These are phyloP conservation scores for Lathyrus oleraceus DNA, from an alignment of 306 rosid genomes.

Conservation along the genomic window DNA sequence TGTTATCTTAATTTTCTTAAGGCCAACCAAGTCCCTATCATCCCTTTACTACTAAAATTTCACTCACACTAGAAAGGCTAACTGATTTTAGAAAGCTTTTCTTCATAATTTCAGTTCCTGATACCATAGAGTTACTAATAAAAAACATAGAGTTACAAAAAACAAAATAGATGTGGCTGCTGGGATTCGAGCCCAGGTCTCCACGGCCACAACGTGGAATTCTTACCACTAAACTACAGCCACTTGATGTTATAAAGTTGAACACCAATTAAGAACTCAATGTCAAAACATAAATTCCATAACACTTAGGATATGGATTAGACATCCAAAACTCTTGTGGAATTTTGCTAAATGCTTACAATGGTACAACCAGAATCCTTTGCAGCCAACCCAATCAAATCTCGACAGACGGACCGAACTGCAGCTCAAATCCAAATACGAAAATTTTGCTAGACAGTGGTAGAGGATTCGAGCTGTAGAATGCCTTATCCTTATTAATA, in stretches of 20 bases:
- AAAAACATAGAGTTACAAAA: too few species aligned
- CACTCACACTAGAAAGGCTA: not conserved
- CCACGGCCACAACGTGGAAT: too few species aligned
- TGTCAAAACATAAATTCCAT: slow-evolving; percentile 12
- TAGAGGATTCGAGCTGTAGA: not conserved
- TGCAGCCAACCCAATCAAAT: not conserved
- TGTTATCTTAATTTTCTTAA: not conserved
- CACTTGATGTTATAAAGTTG: not conserved
- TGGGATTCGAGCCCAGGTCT: too few species aligned
- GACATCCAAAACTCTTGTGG: not conserved
- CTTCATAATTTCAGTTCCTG: too few species aligned
- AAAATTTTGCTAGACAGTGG: not conserved
- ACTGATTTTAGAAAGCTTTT: too few species aligned
- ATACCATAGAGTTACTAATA: too few species aligned
- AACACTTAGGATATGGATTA: not conserved
- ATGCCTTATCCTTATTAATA: not conserved
- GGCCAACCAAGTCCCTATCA: not conserved
- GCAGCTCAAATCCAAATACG: not conserved
- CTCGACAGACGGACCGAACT: not conserved
- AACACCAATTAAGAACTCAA: slow-evolving; percentile 4
- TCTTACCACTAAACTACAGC: too few species aligned
- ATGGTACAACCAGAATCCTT: not conserved
- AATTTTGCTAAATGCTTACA: not conserved
- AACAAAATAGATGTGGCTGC: too few species aligned
- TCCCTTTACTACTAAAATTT: slow-evolving; percentile 2